Evolutionary conservation across 2,329 filamentous ascomycete genomes (phyloP), one percentile per base, ranked within the genome.

Genomic region (Beauveria caledonica): DNA sequence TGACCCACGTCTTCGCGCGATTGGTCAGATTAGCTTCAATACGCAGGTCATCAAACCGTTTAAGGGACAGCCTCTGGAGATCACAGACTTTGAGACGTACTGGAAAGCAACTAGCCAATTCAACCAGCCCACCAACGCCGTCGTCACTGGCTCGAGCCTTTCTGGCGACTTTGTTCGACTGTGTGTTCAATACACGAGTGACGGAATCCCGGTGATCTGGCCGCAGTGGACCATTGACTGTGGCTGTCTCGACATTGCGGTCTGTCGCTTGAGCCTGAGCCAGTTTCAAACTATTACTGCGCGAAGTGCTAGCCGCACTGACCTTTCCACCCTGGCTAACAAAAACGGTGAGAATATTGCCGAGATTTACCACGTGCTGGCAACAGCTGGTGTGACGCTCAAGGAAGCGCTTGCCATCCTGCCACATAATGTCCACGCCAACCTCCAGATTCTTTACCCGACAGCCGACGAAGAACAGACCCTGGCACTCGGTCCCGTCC

Each of bases 71-170:
- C 92, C 94, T 3, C 79, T 99, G 23, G 94, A 99, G 73, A 97
- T 99, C 63, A 96, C 94, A 1, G 92, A 97, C 69, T 99, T 97
- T 68, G 94, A 96, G 64, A 97, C 94, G 0, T 99, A 99, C 74
- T 99, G 94, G 94, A 99, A 97, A 74, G 93, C 93, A 0, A 99
- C 94, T 1, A 96, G 92, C 68, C 92, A 96, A 67, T 83, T 94
- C 52, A 91, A 96, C 71, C 86, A 90, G 55, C 74, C 74, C 1
- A 89, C 92, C 51, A 94, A 84, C 69, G 90, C 91, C 25, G 85
- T 97, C 25, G 90, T 99, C 19, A 97, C 93, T 0, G 94, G 93
- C 0, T 97, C 93, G 10, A 97, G 93, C 75, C 75, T 99, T 60
- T 95, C 91, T 3, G 94, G 94, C n/a, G 90, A 97, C 68, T 97